Percentiles rank a stretch among this genome's conserved stretches.
phyloP scores from a whole-genome alignment of 208 protist genomes.

The Novymonas esmeraldas region DNA sequence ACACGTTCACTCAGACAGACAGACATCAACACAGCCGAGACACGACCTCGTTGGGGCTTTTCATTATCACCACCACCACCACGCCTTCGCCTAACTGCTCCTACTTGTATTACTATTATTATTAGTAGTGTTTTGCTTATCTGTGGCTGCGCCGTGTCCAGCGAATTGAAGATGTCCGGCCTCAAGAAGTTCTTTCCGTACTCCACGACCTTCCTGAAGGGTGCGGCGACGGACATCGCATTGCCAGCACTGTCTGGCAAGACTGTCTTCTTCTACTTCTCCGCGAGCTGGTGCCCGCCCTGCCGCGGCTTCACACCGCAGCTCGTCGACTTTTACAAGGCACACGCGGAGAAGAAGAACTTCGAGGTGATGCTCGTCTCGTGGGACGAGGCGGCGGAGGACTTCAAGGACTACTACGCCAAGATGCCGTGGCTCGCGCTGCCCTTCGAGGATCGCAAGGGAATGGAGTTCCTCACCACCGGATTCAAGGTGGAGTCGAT shows the following conservation, averaged over 20 bases:
- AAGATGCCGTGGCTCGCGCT: constrained; percentile 88
- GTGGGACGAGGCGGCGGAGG: constrained; percentile 82
- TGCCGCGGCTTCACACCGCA: constrained; percentile 92
- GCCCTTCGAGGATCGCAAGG: constrained; percentile 54
- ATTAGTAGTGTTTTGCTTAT: constrained; percentile 7
- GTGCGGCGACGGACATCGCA: constrained; percentile 37
- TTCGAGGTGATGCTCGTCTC: constrained; percentile 88
- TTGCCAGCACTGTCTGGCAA: constrained; percentile 51
- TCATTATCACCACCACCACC: no score
- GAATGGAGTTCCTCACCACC: constrained; percentile 51
- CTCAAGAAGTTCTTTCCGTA: constrained; percentile 68
- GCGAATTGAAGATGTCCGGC: no score
- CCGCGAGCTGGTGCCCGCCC: constrained; percentile 94
- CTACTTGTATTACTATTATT: background rate
- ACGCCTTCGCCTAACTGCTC: no score
- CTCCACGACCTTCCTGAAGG: constrained; percentile 46
- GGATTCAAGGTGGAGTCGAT: constrained; percentile 78
- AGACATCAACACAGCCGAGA: no score
- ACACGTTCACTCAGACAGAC: no score
- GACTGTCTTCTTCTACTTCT: constrained; percentile 90
- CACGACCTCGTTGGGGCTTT: no score
- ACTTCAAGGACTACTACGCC: constrained; percentile 73
- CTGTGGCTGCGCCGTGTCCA: no score
- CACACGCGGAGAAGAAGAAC: constrained; percentile 65
- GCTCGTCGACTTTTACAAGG: constrained; percentile 86